A percentile compares a stretch with the other conserved stretches of the same genome.
These are phyloP conservation scores for Yarrowia yakushimensis DNA, from an alignment of 805 yeast genomes.

Conservation along the genomic window DNA sequence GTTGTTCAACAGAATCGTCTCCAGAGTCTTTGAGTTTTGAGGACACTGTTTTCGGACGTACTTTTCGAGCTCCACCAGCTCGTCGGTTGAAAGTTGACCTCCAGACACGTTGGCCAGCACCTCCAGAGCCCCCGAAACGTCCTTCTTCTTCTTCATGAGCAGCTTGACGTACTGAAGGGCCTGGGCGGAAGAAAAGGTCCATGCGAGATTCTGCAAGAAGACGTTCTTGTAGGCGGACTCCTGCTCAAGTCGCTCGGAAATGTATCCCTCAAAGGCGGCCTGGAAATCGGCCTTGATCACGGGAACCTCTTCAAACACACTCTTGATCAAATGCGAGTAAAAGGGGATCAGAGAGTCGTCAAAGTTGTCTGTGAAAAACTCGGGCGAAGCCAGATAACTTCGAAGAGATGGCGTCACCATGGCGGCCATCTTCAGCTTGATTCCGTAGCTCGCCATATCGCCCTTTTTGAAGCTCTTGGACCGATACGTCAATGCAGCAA, in stretches of 20 bases:
- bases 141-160: neutral
- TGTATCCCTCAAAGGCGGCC: neutral
- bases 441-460: neutral
- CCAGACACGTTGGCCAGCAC: neutral
- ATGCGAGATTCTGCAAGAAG: neutral
- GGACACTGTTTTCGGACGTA: slow-evolving; percentile 13
- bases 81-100: neutral
- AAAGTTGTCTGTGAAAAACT: neutral
- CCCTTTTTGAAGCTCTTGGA: slow-evolving; percentile 7
- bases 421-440: slow-evolving; percentile 11
- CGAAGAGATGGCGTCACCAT: neutral
- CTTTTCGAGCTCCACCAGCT: neutral
- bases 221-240: neutral
- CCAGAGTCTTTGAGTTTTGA: neutral
- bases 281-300: neutral
- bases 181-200: slow-evolving; percentile 4
- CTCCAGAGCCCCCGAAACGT: neutral
- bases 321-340: slow-evolving; percentile 12
- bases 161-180: neutral
- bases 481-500: slow-evolving; percentile 4
- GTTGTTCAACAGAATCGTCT: neutral
- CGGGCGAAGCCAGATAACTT: slow-evolving; percentile 3
- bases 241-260: neutral
- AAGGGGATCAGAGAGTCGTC: neutral
- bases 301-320: neutral